Percentiles rank a stretch among this genome's conserved stretches.
Evolutionary conservation across 1,284 basidiomycete genomes (phyloP).

Genomic region (Entoloma clypeatum): DNA sequence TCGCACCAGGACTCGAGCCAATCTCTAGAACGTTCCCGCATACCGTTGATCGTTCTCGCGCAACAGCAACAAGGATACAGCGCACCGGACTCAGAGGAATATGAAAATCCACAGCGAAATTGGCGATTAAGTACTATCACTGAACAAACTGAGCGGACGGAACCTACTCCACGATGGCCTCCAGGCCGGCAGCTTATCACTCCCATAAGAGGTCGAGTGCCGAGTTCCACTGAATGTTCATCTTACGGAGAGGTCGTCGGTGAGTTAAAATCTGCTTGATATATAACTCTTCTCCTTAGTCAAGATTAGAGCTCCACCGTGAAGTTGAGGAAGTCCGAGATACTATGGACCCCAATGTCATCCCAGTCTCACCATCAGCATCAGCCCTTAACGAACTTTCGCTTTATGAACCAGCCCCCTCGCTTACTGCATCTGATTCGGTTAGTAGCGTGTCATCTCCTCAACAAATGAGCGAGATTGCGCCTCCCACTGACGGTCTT

Average conservation of each 20-base stretch:
- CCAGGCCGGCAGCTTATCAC: constrained; percentile 34
- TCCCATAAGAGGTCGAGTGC: constrained; percentile 36
- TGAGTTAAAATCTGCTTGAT: constrained; percentile 26
- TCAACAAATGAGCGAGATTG: constrained; percentile 36
- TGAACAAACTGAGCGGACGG: constrained; percentile 62
- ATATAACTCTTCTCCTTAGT: constrained; percentile 4
- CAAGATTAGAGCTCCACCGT: constrained; percentile 16
- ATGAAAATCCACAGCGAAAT: constrained; percentile 14
- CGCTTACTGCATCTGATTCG: constrained; percentile 44
- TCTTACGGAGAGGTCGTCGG: constrained; percentile 65
- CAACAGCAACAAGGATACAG: constrained; percentile 41
- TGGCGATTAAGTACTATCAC: constrained; percentile 53
- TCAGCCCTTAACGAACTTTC: constrained; percentile 73
- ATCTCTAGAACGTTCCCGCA: constrained; percentile 37
- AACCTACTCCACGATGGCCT: constrained; percentile 46
- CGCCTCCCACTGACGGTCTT: constrained; percentile 46
- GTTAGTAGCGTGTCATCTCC: constrained; percentile 35
- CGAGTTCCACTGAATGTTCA: constrained; percentile 44
- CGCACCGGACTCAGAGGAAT: constrained; percentile 16
- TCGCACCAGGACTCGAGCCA: constrained; percentile 20
- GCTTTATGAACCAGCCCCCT: constrained; percentile 51
- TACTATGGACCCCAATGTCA: constrained; percentile 53
- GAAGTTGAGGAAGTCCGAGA: constrained; percentile 16
- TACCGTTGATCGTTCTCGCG: constrained; percentile 54
- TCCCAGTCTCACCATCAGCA: constrained; percentile 59